These are phyloP conservation scores for Paxillus rubicundulus DNA, from an alignment of 768 basidiomycete genomes.

Conservation along the genomic window DNA sequence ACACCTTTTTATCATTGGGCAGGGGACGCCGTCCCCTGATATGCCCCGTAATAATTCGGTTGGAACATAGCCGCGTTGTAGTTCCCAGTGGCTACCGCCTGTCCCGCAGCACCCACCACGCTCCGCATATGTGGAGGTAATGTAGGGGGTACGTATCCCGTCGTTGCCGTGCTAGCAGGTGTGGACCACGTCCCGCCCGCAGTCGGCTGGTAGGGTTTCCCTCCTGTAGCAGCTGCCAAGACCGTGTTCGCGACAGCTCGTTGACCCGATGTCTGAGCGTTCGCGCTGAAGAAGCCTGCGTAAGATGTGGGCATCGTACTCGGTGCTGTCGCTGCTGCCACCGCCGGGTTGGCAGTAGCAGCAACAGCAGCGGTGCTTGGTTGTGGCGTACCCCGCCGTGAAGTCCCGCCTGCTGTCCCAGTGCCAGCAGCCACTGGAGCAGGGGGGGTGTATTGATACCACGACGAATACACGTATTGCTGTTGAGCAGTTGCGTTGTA, in stretches of 20 bases:
- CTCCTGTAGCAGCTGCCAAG: constrained; percentile 24
- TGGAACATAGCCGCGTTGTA: constrained; percentile 26
- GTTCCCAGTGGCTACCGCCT: constrained; percentile 15
- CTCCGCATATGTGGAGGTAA: constrained; percentile 42
- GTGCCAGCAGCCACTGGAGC: constrained; percentile 13
- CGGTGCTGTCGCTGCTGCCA: constrained; percentile 24
- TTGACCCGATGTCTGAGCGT: constrained; percentile 34
- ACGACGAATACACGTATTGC: constrained; percentile 42
- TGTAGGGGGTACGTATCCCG: constrained; percentile 34
- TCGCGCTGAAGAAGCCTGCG: constrained; percentile 39
- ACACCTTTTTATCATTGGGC: constrained; percentile 25
- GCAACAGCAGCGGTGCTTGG: constrained; percentile 25
- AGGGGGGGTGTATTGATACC: constrained; percentile 44
- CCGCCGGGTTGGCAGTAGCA: constrained; percentile 13
- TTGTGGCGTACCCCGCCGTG: constrained; percentile 47
- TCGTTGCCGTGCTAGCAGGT: constrained; percentile 20
- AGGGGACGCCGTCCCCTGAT: constrained; percentile 31
- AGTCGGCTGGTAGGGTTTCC: constrained; percentile 32
- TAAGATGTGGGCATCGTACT: constrained; percentile 37
- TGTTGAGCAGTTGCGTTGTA: constrained; percentile 37
- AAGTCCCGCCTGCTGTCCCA: constrained; percentile 24
- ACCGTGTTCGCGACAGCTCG: constrained; percentile 60
- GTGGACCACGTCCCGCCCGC: constrained; percentile 25
- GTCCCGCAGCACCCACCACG: constrained; percentile 20
- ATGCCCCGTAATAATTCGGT: constrained; percentile 32